Evolutionary conservation across 805 yeast genomes (phyloP), one percentile per base, ranked within the genome.

Genomic region (Diddensiella santjacobensis): DNA sequence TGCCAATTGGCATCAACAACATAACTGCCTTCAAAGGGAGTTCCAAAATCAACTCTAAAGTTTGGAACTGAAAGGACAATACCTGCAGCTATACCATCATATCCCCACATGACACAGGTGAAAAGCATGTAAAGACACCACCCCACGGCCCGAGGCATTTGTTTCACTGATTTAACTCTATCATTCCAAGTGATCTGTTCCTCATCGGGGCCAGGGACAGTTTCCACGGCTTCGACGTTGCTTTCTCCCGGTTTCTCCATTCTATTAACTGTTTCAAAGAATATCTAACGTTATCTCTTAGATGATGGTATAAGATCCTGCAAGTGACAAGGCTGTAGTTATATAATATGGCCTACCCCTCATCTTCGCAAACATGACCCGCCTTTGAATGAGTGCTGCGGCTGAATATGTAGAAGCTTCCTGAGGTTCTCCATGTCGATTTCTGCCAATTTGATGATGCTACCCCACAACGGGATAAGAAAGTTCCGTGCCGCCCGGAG

Each of bases 71-170:
- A 40, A 10, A 48, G 33, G 10, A 48, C 51, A 8, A 35, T 20
- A 18, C 51, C 51, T 6, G 42, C 48, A 15, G 51, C 51, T 19
- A 29, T 42, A 17, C 39, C 45, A 37, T 48, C 51, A 38, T 44
- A 48, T 17, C 51, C 51, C 48, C 51, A 48, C 24, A 30, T 22
- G 17, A n/a, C 15, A 10, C 23, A 23, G 15, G 26, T 23, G 15
- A 20, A 40, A 8, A 40, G 29, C 43, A 42, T 43, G 13, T 31
- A 20, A 17, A 31, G 22, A 19, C 35, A 33, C 51, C 51, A 48
- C 3, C 22, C 33, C 15, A 46, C 33, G 5, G 46, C 17, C 26
- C 42, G 42, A 33, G 51, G 51, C 13, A 40, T 35, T 22, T 48
- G 10, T 31, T 37, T 42, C 4, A 42, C 17, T 8, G 33, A 17